phyloP scores from a whole-genome alignment of 1,284 basidiomycete genomes.

The Boletus mariae region DNA sequence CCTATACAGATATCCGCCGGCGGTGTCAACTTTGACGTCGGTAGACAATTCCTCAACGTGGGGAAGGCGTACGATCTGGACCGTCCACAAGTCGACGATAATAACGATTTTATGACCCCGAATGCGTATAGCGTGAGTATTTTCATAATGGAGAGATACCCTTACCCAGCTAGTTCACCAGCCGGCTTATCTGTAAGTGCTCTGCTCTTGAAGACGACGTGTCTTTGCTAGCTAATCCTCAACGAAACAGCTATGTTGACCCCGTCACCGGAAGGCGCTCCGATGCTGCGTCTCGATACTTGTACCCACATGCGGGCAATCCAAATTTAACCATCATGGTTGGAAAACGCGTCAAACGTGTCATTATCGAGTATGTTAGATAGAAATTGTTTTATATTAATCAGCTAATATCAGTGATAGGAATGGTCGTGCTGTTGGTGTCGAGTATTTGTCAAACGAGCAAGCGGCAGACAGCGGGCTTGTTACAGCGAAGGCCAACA shows the following conservation, averaged over 20 bases:
- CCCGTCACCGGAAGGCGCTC: conserved; percentile 50
- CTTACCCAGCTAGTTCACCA: not conserved
- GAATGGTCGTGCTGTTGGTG: conserved; percentile 48
- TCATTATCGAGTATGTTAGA: conserved; percentile 45
- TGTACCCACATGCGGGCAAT: conserved; percentile 48
- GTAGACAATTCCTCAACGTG: conserved; percentile 45
- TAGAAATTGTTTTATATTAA: not conserved
- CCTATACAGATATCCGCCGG: conserved; percentile 50
- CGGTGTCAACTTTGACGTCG: conserved; percentile 36
- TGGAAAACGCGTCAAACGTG: conserved; percentile 41
- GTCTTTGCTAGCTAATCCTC: not conserved
- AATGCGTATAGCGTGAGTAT: conserved; percentile 45
- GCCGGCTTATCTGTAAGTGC: conserved; percentile 11
- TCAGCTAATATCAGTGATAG: conserved; percentile 28
- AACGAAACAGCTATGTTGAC: conserved; percentile 43
- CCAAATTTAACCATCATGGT: conserved; percentile 42
- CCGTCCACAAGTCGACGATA: conserved; percentile 21
- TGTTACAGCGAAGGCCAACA: conserved; percentile 18
- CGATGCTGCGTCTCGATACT: conserved; percentile 53
- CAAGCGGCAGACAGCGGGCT: conserved; percentile 21
- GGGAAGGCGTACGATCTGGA: conserved; percentile 43
- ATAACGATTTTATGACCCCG: conserved; percentile 7
- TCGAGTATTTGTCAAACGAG: conserved; percentile 49
- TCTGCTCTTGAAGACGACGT: too few species aligned
- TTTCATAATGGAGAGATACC: not conserved